Base-by-base conservation (phyloP, 2,329 filamentous ascomycete genomes). In the Tolypocladium guangdongense region DNA sequence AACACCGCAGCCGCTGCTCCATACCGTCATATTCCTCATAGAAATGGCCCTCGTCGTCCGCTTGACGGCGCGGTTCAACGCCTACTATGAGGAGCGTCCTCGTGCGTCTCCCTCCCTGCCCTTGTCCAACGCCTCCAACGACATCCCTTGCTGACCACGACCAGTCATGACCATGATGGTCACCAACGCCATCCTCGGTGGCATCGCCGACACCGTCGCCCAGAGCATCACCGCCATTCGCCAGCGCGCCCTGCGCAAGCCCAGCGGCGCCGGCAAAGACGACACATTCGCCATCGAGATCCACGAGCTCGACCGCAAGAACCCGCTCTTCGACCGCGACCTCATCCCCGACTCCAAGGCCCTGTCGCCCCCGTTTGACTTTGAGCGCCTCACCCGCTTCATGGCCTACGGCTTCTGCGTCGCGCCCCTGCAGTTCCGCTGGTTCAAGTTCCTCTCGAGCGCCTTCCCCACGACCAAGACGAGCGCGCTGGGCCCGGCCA, bases 391-490 rank as follows among this genome's bases (percentile, higher is more conserved):
- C 58, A 92, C 89, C 2, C 81, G 93, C 49, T 99, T 97, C 75
- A 96, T 97, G 90, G 87, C 88, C 6, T 99, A 97, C 69, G 90
- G 90, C 66, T 96, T 97, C 74, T 81, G 87, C 66, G 96, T 97
- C 90, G 90, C 93, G 5, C 93, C 93, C 0, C 64, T 96, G 35
- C 92, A 97, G 69, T 96, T 95, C 74, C 86, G 89, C 67, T 99
- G 93, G 93, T 97, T 97, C 72, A 81, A 83, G 51, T 91, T 96
- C 69, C 75, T 99, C 58, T 87, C 84, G 36, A 78, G 77, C 59
- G 78, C 83, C 11, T 99, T 99, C 64, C 93, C 93, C 6, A 84
- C 96, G 50, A 87, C 86, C 51, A 90, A 92, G 75, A 80, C 77
- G 12, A 81, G 81, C 61, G 85, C 85, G 2, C 86, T 90, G 50